phyloP scores from a whole-genome alignment of 139 green algal genomes.

The Micractinium conductrix region DNA sequence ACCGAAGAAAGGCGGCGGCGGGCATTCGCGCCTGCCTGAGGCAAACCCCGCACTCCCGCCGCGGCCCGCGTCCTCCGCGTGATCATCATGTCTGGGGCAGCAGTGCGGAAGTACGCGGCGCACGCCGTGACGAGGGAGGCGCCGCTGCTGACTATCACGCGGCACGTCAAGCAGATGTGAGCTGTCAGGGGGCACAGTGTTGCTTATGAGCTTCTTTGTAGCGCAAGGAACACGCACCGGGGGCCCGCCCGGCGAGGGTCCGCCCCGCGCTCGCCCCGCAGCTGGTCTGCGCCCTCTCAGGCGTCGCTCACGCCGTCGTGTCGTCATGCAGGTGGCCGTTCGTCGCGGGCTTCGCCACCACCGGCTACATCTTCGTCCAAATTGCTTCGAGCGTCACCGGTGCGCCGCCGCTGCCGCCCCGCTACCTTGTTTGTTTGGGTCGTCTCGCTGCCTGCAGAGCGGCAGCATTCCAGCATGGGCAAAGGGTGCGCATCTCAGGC shows the following conservation, averaged over 20 bases:
- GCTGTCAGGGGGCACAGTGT: neutral
- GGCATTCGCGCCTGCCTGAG: neutral
- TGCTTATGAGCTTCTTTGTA: neutral
- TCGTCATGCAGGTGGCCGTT: constrained; percentile 58
- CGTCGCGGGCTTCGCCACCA: constrained; percentile 48
- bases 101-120: constrained; percentile 32
- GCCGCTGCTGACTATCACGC: constrained; percentile 23
- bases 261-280: neutral
- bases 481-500: neutral
- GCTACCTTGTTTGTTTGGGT: too few relatives aligned
- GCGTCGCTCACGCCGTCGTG: neutral
- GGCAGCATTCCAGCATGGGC: neutral
- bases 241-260: neutral
- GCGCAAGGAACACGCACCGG: neutral
- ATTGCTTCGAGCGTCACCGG: constrained; percentile 47
- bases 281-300: neutral
- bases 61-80: too few relatives aligned
- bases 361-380: constrained; percentile 47
- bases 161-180: constrained; percentile 52
- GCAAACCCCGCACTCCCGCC: neutral
- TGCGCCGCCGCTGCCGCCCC: constrained; percentile 26
- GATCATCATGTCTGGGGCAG: too few relatives aligned
- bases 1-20: too few relatives aligned
- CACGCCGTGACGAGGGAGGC: constrained; percentile 41
- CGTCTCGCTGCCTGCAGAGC: neutral